Base-by-base conservation (phyloP, 2,329 filamentous ascomycete genomes). In the Pyrenochaeta sp. region DNA sequence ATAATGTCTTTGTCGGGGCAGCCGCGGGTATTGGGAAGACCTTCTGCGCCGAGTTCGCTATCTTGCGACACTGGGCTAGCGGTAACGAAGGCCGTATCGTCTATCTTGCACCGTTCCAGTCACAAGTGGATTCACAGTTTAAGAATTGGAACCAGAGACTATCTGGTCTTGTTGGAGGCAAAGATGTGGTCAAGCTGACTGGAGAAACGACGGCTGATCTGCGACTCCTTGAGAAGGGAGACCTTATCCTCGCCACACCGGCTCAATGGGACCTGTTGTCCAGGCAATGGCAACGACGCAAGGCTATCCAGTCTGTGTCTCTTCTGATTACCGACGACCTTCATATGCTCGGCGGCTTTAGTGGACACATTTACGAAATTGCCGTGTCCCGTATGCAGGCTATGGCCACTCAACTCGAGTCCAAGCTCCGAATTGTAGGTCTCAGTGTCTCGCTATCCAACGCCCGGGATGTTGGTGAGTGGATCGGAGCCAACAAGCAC, bases 341-440 rank as follows among this genome's bases (percentile, higher is more conserved):
- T 41, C 94, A 99, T 67, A 86, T 97, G 77, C 80, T 99, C 20
- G 94, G 93, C 47, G 92, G 91, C 10, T 84, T 87, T 37, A 82
- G 84, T 52, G 95, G 94, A 20, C 95, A 93, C 68, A 81, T 95
- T 20, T 99, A 99, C 72, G 94, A 99, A 76, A 89, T 94, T 38
- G 86, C 99, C 38, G 89, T 99, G n/a, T 96, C 94, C 50, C 87
- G 94, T 38, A 96, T 97, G 88, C 91, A 96, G 68, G 94, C 94
- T 53, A 96, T 99, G 67, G 87, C 90, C 45, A 87, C 90, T 1
- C 90, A 96, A 68, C 87, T 90, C 0, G 89, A 96, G 69, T 85
- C 88, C 26, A 84, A 88, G 7, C 81, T 97, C 76, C 86, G 94
- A 37, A 93, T 97, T 32, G 76, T 99, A 40, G 94, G 91, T 2